A percentile compares a stretch with the other conserved stretches of the same genome.
These are phyloP conservation scores for Cubamyces lactineus DNA, from an alignment of 768 basidiomycete species.

Conservation along the genomic window DNA sequence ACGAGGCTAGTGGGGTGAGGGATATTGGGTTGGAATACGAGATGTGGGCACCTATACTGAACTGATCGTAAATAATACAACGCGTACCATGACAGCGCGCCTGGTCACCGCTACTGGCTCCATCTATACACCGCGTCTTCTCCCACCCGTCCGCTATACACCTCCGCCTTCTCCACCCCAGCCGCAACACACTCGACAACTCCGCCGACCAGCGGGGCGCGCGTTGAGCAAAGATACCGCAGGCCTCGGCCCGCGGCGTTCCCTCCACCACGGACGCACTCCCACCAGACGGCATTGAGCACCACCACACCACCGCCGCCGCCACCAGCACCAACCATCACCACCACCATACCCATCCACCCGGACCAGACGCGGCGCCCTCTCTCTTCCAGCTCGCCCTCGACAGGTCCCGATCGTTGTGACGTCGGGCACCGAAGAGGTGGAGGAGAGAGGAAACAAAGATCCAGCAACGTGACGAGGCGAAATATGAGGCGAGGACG, in stretches of 20 bases:
- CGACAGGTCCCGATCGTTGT: slow-evolving; percentile 36
- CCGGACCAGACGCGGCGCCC: slow-evolving; percentile 60
- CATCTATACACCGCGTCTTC: slow-evolving; percentile 14
- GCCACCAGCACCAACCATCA: background rate
- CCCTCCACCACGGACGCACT: background rate
- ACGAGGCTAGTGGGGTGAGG: background rate
- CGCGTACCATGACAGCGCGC: slow-evolving; percentile 21
- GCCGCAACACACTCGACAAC: background rate
- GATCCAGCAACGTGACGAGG: slow-evolving; percentile 22
- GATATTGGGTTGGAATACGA: slow-evolving; percentile 7
- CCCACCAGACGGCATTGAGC: no score
- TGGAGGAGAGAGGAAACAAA: slow-evolving; percentile 75
- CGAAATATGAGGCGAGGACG: slow-evolving; percentile 18
- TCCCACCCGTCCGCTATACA: background rate
- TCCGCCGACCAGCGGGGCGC: background rate
- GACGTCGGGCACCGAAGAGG: slow-evolving; percentile 42
- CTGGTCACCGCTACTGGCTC: slow-evolving; percentile 19
- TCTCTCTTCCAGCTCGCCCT: slow-evolving; percentile 72
- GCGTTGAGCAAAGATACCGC: background rate
- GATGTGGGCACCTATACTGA: slow-evolving; percentile 4
- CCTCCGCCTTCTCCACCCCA: background rate
- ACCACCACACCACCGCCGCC: background rate
- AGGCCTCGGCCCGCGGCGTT: background rate
- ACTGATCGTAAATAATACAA: slow-evolving; percentile 19
- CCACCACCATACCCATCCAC: slow-evolving; percentile 16